Conservation (phyloP, 2,329 filamentous ascomycete genomes). For the Neurospora sp. region DNA sequence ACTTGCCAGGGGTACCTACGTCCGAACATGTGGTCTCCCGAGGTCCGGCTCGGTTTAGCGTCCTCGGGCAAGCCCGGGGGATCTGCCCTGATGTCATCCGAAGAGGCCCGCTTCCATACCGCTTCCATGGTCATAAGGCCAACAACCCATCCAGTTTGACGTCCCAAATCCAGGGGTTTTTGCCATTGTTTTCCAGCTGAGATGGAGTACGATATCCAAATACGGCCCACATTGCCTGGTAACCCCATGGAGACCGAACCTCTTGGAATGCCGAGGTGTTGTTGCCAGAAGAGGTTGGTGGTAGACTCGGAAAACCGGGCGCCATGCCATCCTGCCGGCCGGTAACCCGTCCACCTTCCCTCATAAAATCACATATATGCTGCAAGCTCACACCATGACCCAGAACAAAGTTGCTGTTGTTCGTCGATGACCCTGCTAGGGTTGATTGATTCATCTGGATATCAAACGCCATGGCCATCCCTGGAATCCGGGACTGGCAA, state of each 20-base stretch:
- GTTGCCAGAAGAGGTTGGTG: background rate
- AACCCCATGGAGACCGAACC: background rate
- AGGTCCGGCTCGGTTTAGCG: constrained; percentile 2
- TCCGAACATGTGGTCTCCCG: constrained; percentile 3
- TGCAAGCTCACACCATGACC: background rate
- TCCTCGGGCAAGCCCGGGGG: background rate
- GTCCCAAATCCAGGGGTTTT: background rate
- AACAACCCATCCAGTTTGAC: background rate
- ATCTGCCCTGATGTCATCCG: background rate
- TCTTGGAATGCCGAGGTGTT: background rate
- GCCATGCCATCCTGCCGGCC: background rate
- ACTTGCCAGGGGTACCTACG: background rate
- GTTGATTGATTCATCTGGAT: constrained; percentile 19
- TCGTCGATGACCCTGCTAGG: constrained; percentile 13
- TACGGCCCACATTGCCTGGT: background rate
- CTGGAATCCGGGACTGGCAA: constrained; percentile 19
- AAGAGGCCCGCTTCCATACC: background rate
- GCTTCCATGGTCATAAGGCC: background rate
- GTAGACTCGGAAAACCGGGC: background rate
- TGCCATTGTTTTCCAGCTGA: background rate
- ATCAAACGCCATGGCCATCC: constrained; percentile 22
- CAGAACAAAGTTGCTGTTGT: background rate
- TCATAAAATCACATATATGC: background rate
- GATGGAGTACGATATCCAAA: background rate
- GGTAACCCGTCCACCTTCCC: background rate